These are phyloP conservation scores for Leishmania mexicana DNA, from an alignment of 208 protist species.

Conservation along the genomic window DNA sequence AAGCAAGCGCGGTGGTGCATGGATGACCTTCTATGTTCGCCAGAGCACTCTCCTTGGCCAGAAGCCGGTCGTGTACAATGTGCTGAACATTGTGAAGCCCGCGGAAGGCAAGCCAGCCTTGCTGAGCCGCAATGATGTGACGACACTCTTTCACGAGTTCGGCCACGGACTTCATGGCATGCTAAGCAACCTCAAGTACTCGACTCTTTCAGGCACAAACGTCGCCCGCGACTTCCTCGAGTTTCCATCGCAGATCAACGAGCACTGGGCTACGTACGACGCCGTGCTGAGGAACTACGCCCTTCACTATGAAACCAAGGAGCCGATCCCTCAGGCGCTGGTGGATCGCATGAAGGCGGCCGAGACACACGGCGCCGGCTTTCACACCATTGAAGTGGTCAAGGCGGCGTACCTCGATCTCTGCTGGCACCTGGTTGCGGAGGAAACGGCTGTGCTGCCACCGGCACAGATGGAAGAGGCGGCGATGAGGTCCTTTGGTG, in stretches of 20 bases:
- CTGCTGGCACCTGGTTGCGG: slow-evolving; percentile 48
- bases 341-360: slow-evolving; percentile 45
- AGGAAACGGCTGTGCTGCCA: slow-evolving; percentile 26
- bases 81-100: slow-evolving; percentile 66
- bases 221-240: slow-evolving; percentile 83
- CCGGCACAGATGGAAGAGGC: slow-evolving; percentile 37
- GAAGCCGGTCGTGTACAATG: slow-evolving; percentile 54
- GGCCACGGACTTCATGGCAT: slow-evolving; percentile 82
- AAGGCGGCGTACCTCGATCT: slow-evolving; percentile 55
- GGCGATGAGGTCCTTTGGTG: slow-evolving; percentile 18
- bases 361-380: slow-evolving; percentile 40
- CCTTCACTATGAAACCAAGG: slow-evolving; percentile 57
- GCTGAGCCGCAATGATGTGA: slow-evolving; percentile 56
- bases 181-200: slow-evolving; percentile 48
- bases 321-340: slow-evolving; percentile 48
- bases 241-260: slow-evolving; percentile 84
- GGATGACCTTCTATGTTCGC: slow-evolving; percentile 62
- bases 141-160: slow-evolving; percentile 71
- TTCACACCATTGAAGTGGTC: slow-evolving; percentile 55
- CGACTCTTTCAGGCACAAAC: slow-evolving; percentile 54
- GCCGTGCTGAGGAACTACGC: slow-evolving; percentile 57
- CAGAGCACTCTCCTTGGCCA: slow-evolving; percentile 37
- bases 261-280: slow-evolving; percentile 71
- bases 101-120: slow-evolving; percentile 50
- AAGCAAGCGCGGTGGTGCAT: slow-evolving; percentile 62